Evolutionary conservation across 129 eudicot species (phyloP).

Genomic region (carrot (Daucus carota)): DH1_v3.0 NC_030388.2:25439501-25440000

Average conservation of each 20-base stretch:
- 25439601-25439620: neutral
- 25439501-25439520: neutral
- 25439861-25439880: neutral
- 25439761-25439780: neutral
- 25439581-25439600: neutral
- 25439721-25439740: neutral
- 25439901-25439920: constrained; percentile 65
- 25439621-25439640: neutral
- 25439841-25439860: neutral
- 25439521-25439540: neutral
- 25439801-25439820: neutral
- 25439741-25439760: neutral
- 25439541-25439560: neutral
- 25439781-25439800: neutral
- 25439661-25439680: neutral
- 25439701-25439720: neutral
- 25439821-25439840: neutral
- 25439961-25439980: neutral
- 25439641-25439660: neutral
- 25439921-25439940: constrained; percentile 64
- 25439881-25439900: constrained; percentile 55
- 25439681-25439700: neutral
- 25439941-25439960: constrained; percentile 52
- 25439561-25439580: neutral
- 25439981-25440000: neutral